These are phyloP conservation scores for Suillus hirtellus DNA, from an alignment of 768 basidiomycete genomes.

Conservation along the genomic window DNA sequence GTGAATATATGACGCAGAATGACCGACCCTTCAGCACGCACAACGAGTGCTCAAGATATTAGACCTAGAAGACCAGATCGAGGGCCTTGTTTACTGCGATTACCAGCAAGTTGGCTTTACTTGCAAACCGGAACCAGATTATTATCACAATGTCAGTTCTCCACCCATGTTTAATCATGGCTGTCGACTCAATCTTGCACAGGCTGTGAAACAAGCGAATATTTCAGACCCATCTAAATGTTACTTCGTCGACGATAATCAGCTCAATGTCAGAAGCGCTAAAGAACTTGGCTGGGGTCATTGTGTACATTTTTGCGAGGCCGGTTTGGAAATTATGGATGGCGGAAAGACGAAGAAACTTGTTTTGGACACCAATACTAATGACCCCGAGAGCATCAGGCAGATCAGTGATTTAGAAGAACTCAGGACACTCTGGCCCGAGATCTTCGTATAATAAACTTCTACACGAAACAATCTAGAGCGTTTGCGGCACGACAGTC, in stretches of 20 bases:
- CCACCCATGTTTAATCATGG: neutral
- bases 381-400: constrained; percentile 45
- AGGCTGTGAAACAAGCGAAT: constrained; percentile 69
- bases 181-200: constrained; percentile 11
- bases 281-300: constrained; percentile 66
- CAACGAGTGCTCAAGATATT: constrained; percentile 76
- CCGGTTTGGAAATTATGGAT: constrained; percentile 61
- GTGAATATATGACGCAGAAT: constrained; percentile 12
- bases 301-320: constrained; percentile 76
- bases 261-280: constrained; percentile 68
- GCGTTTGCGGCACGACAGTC: neutral
- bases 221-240: constrained; percentile 68
- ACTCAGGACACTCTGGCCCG: constrained; percentile 70
- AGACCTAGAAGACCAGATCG: constrained; percentile 67
- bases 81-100: constrained; percentile 78
- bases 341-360: constrained; percentile 55
- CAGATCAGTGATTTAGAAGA: constrained; percentile 63
- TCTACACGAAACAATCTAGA: neutral
- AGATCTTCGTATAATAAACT: constrained; percentile 57
- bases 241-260: constrained; percentile 80
- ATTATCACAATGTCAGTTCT: constrained; percentile 55
- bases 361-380: constrained; percentile 38
- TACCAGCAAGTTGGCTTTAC: constrained; percentile 65
- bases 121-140: constrained; percentile 81
- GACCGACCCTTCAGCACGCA: constrained; percentile 59